Base-by-base conservation (phyloP, 1,284 basidiomycete species). In the Malassezia yamatoensis region DNA sequence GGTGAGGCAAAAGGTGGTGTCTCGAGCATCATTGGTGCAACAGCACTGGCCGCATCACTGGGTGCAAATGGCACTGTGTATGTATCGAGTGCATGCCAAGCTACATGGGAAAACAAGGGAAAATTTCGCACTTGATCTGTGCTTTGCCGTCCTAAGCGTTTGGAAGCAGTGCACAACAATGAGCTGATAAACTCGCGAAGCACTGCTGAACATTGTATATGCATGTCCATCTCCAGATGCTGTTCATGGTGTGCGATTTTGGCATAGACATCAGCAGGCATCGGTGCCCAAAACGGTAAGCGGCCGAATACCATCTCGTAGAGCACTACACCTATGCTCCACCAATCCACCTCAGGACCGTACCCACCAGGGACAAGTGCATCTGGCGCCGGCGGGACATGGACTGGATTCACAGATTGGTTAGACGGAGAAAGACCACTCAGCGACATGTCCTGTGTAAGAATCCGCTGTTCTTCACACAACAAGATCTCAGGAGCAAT, bases 291-390 rank as follows among this genome's bases (percentile, higher is more conserved):
- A 54, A 74, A 74, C 36, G 72, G 72, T 35, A 69, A 49, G 5
- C 58, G 53, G 11, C 69, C 70, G 54, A 59, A 70, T 3, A 60
- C 58, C 69, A 73, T 73, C 55, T 74, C 72, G 54, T 72, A 72
- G 33, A 74, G 53, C 52, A 73, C 62, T 33, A 72, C 60, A 24
- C 72, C 72, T 36, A 74, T 60, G 53, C 66, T 68, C 72, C 72
- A 74, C 69, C 69, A 74, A 50, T 74, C 72, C 41, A 68, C 62
- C 39, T 69, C 68, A 6, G 72, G 72, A 1, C 72, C 72, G 51
- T 74, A 73, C 33, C 49, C 53, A 15, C 72, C 72, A 4, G 68
- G 60, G 6, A 53, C 51, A 11, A 44, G 35, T 33, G 60, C 38
- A 20, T 62, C 61, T 13, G 55, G 51, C 47, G 20, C 34, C 5